A percentile compares a stretch with the other conserved stretches of the same genome.
Evolutionary conservation across 2,329 filamentous ascomycete species (phyloP).

Genomic region (Xylaria sp.): DNA sequence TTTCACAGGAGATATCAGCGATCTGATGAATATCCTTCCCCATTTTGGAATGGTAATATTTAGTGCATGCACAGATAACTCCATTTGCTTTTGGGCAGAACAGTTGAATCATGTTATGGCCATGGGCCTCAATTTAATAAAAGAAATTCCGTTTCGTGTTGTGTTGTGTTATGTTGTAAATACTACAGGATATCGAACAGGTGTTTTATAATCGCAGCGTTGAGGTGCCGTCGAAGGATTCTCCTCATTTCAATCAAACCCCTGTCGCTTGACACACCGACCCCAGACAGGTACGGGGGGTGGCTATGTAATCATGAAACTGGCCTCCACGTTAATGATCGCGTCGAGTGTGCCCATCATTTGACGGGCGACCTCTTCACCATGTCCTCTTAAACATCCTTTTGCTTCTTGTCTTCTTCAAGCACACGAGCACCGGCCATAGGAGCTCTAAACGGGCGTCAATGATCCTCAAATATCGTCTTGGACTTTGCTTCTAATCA

Average conservation of each 20-base stretch:
- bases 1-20: too few relatives aligned
- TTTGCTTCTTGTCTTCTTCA: not conserved
- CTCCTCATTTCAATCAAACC: not conserved
- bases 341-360: not conserved
- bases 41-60: too few relatives aligned
- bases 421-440: not conserved
- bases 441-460: not conserved
- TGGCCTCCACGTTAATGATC: too few relatives aligned
- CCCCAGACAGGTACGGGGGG: not conserved
- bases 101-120: too few relatives aligned
- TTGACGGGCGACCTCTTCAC: not conserved
- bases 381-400: not conserved
- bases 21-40: too few relatives aligned
- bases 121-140: too few relatives aligned
- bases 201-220: too few relatives aligned
- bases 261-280: not conserved
- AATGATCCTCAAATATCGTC: not conserved
- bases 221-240: slow-evolving; percentile 4
- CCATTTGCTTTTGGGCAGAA: too few relatives aligned
- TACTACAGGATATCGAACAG: too few relatives aligned
- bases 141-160: too few relatives aligned
- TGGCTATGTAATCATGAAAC: not conserved
- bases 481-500: not conserved
- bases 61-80: too few relatives aligned
- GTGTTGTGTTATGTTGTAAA: too few relatives aligned